phyloP scores from a whole-genome alignment of 768 basidiomycete species.

The Chalciporus pseudorubinellus region DNA sequence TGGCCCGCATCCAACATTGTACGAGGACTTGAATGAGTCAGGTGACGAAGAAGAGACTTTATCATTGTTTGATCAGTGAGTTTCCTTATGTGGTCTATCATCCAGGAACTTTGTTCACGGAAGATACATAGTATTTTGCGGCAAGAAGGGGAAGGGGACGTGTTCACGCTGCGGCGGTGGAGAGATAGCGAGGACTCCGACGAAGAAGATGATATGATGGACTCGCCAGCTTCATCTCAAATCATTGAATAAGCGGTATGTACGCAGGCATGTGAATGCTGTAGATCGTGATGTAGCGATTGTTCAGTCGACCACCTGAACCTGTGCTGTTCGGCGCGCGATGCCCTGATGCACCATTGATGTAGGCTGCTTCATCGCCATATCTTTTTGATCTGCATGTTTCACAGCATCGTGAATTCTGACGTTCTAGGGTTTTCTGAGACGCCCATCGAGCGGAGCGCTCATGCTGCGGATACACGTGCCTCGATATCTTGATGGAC shows the following conservation, averaged over 20 bases:
- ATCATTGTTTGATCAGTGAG: conserved; percentile 71
- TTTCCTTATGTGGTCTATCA: conserved; percentile 10
- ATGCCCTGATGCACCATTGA: not conserved
- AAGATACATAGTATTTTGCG: conserved; percentile 50
- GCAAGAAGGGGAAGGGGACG: conserved; percentile 54
- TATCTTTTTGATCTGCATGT: not conserved
- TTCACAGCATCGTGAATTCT: conserved; percentile 1
- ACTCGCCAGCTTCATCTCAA: conserved; percentile 17
- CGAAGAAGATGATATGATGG: conserved; percentile 25
- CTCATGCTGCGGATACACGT: conserved; percentile 16
- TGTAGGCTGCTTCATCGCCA: not conserved
- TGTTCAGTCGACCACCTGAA: not conserved
- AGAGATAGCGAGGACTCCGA: conserved; percentile 29
- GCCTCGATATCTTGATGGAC: conserved; percentile 5
- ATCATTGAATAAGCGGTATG: conserved; percentile 5
- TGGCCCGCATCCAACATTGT: conserved; percentile 27
- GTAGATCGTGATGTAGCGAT: conserved; percentile 9
- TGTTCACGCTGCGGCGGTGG: conserved; percentile 49
- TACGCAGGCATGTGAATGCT: conserved; percentile 5
- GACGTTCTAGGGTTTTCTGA: not conserved
- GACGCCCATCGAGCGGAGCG: conserved; percentile 2
- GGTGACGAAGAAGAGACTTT: conserved; percentile 51
- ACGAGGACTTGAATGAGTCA: conserved; percentile 27
- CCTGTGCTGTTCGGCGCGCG: conserved; percentile 10
- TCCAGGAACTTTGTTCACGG: conserved; percentile 6